These are phyloP conservation scores for Podaxis mareebaensis DNA, from an alignment of 768 basidiomycete genomes.

Conservation along the genomic window DNA sequence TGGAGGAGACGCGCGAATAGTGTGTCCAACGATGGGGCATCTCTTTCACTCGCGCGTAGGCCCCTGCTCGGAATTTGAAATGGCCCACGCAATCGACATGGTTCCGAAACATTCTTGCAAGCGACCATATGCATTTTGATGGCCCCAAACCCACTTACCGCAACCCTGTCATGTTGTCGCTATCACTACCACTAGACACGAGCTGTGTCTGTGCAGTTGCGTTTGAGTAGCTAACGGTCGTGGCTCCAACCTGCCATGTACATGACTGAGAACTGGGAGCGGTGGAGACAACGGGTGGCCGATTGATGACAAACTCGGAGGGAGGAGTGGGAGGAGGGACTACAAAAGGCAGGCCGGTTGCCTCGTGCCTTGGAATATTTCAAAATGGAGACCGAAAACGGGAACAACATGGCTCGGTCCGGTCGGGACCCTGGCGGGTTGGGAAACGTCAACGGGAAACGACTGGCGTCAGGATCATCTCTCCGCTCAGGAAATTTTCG, in stretches of 20 bases:
- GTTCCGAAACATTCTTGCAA: constrained; percentile 6
- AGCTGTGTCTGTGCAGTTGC: background rate
- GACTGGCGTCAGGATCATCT: constrained; percentile 12
- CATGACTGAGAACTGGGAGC: constrained; percentile 1
- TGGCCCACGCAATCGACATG: background rate
- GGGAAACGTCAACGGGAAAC: constrained; percentile 12
- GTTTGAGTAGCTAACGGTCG: background rate
- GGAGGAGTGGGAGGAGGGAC: background rate
- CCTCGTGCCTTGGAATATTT: constrained; percentile 4
- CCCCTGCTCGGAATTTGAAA: constrained; percentile 4
- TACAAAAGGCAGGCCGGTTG: background rate
- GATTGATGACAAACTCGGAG: background rate
- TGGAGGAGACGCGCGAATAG: background rate
- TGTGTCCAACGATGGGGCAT: background rate
- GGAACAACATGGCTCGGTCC: background rate
- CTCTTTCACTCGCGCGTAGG: background rate
- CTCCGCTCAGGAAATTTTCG: constrained; percentile 13
- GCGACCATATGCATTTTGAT: constrained; percentile 13
- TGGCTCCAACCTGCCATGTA: background rate
- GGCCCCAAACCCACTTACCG: background rate
- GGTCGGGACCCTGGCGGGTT: constrained; percentile 4
- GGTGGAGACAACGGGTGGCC: background rate
- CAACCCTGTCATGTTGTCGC: constrained; percentile 18
- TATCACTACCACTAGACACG: constrained; percentile 20
- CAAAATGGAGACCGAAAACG: constrained; percentile 11